Conservation (phyloP, 73 alveolate species). For the Paramecium biaurelia region DNA sequence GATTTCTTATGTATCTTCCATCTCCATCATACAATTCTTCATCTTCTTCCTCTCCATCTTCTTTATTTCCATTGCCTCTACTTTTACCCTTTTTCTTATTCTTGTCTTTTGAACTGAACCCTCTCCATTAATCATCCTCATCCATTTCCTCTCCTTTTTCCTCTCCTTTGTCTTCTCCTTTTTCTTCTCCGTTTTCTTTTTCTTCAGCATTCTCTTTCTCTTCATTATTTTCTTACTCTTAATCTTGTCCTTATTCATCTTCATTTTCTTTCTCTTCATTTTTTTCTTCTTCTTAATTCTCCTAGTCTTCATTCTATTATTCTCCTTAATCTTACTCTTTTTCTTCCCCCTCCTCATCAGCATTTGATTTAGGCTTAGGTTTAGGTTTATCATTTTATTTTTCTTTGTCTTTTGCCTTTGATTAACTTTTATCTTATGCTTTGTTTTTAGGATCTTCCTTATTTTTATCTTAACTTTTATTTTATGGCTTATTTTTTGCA, state of each 20-base stretch:
- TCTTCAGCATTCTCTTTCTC: neutral
- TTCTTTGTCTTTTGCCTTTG: neutral
- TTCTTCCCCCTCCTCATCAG: neutral
- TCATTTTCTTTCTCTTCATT: neutral
- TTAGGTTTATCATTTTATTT: neutral
- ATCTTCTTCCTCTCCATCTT: neutral
- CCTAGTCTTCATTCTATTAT: neutral
- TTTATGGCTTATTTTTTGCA: neutral
- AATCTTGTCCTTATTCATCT: neutral
- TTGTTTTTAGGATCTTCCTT: neutral
- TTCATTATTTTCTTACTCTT: neutral
- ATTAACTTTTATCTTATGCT: neutral
- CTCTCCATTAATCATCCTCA: neutral
- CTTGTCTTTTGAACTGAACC: neutral
- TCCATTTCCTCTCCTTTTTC: neutral
- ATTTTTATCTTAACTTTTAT: neutral
- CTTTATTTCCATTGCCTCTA: neutral
- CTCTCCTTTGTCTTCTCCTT: neutral
- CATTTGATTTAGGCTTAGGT: neutral
- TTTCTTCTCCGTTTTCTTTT: neutral
- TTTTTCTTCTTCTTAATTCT: neutral
- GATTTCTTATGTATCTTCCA: conserved; percentile 33
- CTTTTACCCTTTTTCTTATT: neutral
- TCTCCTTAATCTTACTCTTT: neutral
- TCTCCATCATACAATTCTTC: conserved; percentile 7